Percentiles rank a stretch among this genome's conserved stretches.
Conservation (phyloP, 78 protist genomes). For the Dictyostelium firmibasis region DNA sequence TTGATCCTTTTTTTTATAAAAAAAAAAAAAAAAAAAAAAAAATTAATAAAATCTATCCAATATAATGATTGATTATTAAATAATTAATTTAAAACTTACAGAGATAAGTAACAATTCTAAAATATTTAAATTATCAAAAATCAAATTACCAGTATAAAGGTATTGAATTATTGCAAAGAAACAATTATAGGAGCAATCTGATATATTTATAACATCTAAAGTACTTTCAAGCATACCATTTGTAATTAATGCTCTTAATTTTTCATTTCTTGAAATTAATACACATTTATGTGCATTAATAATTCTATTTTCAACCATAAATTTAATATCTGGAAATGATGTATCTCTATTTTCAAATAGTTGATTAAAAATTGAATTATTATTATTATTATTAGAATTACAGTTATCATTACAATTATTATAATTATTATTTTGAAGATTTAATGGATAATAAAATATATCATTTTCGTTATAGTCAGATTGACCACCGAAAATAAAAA, state of each 20-base stretch:
- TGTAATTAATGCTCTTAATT: conserved; percentile 54
- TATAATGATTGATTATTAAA: background rate
- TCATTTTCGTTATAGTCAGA: conserved; percentile 53
- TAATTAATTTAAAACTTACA: background rate
- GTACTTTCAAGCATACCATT: conserved; percentile 38
- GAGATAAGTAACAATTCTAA: conserved; percentile 21
- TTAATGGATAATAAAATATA: background rate
- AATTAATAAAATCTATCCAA: background rate
- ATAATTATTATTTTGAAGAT: background rate
- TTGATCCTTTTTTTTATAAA: background rate
- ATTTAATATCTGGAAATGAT: conserved; percentile 34
- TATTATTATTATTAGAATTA: background rate
- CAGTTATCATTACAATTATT: background rate
- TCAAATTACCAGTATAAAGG: background rate
- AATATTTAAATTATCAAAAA: conserved; percentile 12
- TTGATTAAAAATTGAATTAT: background rate
- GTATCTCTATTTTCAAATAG: conserved; percentile 23
- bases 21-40: background rate
- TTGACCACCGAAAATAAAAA: conserved; percentile 60
- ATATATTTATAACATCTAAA: background rate
- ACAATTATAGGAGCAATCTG: background rate
- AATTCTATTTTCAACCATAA: background rate
- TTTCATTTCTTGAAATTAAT: conserved; percentile 27
- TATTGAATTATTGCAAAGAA: conserved; percentile 3
- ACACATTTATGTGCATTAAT: conserved; percentile 61